These are phyloP conservation scores for Aspergillus puulaauensis DNA, from an alignment of 2,329 filamentous ascomycete genomes.

Conservation along the genomic window DNA sequence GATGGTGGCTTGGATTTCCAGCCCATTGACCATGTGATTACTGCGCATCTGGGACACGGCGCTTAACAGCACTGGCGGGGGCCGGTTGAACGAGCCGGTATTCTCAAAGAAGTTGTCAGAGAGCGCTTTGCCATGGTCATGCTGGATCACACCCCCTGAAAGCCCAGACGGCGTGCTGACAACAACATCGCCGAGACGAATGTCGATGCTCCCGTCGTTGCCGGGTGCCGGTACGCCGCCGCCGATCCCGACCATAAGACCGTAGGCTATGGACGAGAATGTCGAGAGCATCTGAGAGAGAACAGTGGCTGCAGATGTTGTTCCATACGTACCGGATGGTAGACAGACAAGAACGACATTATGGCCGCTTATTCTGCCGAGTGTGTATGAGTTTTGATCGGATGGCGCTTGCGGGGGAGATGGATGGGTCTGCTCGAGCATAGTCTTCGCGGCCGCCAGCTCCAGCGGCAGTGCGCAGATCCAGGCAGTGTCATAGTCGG, in stretches of 20 bases:
- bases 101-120: not conserved
- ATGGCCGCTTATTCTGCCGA: not conserved
- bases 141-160: not conserved
- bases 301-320: not conserved
- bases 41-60: not conserved
- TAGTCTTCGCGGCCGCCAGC: not conserved
- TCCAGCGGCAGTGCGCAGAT: not conserved
- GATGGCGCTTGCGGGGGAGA: not conserved
- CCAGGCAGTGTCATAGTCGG: not conserved
- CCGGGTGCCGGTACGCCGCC: conserved; percentile 18
- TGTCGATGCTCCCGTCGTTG: not conserved
- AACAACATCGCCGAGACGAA: not conserved
- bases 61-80: not conserved
- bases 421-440: not conserved
- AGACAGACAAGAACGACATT: not conserved
- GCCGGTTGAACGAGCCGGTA: not conserved
- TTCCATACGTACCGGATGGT: not conserved
- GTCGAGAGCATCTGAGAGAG: conserved; percentile 9
- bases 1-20: not conserved
- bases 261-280: conserved; percentile 19
- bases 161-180: not conserved
- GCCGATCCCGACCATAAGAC: conserved; percentile 24
- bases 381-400: not conserved
- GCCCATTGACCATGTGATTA: no score
- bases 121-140: conserved; percentile 2